Evolutionary conservation across 768 basidiomycete species (phyloP).

Genomic region (Russula emetica): DNA sequence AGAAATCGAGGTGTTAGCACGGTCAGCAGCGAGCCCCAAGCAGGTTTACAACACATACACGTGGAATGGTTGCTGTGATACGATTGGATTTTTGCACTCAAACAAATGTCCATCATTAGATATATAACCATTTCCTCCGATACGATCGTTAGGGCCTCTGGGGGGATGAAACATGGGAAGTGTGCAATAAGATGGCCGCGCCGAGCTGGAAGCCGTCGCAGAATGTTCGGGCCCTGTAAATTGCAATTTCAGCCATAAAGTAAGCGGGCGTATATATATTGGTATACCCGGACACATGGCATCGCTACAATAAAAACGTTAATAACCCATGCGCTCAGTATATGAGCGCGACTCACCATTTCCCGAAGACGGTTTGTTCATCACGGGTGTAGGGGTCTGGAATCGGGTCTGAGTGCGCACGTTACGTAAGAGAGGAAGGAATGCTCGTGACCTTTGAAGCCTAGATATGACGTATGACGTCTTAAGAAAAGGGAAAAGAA

Average conservation of each 20-base stretch:
- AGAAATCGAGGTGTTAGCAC: not conserved
- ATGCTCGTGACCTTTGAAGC: slow-evolving; percentile 45
- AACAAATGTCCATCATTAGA: slow-evolving; percentile 57
- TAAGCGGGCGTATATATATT: not conserved
- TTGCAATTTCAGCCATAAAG: not conserved
- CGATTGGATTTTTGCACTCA: slow-evolving; percentile 48
- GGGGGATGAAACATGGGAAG: slow-evolving; percentile 51
- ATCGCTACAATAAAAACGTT: slow-evolving; percentile 37
- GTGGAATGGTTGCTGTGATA: slow-evolving; percentile 53
- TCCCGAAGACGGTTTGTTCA: slow-evolving; percentile 48
- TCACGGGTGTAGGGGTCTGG: slow-evolving; percentile 58
- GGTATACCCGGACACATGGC: slow-evolving; percentile 46
- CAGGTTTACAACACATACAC: slow-evolving; percentile 41
- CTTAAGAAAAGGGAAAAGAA: slow-evolving; percentile 11
- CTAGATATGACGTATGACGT: slow-evolving; percentile 32
- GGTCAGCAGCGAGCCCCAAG: not conserved
- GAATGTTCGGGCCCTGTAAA: slow-evolving; percentile 48
- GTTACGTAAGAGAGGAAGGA: not conserved
- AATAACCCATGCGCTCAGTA: not conserved
- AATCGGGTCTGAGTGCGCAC: not conserved
- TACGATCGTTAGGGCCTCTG: slow-evolving; percentile 31
- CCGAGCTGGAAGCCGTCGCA: slow-evolving; percentile 32
- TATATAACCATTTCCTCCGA: slow-evolving; percentile 41
- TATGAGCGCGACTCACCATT: slow-evolving; percentile 41
- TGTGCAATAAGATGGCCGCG: slow-evolving; percentile 51